Conservation (phyloP, 805 yeast species). For the Pichia phayaonensis region DNA sequence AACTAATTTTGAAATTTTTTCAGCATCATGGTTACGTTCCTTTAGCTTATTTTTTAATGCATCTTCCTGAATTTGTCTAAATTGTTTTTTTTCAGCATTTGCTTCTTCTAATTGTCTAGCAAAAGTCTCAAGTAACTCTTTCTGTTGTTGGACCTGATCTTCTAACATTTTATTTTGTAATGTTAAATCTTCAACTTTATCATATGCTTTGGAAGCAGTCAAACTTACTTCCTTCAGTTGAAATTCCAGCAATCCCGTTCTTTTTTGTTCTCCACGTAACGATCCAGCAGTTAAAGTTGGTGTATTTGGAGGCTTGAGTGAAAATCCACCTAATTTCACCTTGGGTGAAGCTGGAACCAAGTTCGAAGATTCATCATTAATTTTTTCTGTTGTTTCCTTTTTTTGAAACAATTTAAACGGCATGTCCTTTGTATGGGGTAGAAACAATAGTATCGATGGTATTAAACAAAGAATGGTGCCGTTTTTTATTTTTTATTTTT, state of each 20-base stretch:
- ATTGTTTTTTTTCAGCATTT: slow-evolving; percentile 1
- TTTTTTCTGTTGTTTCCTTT: not conserved
- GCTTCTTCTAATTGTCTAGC: slow-evolving; percentile 17
- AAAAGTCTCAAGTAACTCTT: slow-evolving; percentile 18
- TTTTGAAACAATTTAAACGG: slow-evolving; percentile 5
- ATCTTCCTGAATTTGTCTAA: slow-evolving; percentile 7
- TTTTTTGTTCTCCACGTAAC: slow-evolving; percentile 17
- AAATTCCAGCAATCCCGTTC: slow-evolving; percentile 16
- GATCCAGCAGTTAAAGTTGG: slow-evolving; percentile 19
- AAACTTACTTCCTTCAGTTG: slow-evolving; percentile 20
- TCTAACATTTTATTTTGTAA: slow-evolving; percentile 17
- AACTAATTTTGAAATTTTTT: not conserved
- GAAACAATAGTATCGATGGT: not conserved
- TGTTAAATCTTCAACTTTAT: slow-evolving; percentile 20
- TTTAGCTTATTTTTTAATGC: not conserved
- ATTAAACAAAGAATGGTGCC: not conserved
- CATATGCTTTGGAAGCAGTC: slow-evolving; percentile 24
- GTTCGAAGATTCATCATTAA: not conserved
- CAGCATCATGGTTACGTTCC: not conserved
- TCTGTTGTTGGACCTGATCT: slow-evolving; percentile 24
- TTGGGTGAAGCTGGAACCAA: slow-evolving; percentile 10
- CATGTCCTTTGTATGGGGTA: not conserved
- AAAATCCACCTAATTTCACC: not conserved
- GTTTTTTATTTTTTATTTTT: too few relatives aligned
- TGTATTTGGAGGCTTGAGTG: slow-evolving; percentile 7